Conservation (phyloP, 352 stramenopile species). For the Pythium myriotylum region DNA sequence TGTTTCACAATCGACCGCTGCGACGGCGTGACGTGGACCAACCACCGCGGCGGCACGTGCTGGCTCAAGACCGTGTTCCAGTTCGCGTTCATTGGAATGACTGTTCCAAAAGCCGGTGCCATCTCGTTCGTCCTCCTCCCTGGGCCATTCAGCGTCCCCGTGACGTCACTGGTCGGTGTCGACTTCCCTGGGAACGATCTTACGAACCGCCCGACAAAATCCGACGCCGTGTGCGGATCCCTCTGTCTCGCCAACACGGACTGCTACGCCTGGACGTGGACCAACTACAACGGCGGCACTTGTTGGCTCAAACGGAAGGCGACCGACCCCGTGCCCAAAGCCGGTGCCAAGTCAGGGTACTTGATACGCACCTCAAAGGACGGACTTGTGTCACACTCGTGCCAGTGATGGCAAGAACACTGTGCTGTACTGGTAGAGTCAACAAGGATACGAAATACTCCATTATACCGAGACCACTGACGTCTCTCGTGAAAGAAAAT, state of each 20-base stretch:
- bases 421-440: too few relatives aligned
- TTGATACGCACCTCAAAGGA: too few relatives aligned
- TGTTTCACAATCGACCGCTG: background rate
- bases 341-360: too few relatives aligned
- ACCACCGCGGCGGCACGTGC: background rate
- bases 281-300: conserved; percentile 47
- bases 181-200: background rate
- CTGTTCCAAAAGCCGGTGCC: background rate
- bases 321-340: too few relatives aligned
- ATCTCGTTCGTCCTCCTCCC: background rate
- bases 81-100: background rate
- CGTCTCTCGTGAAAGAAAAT: too few relatives aligned
- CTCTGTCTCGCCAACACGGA: background rate
- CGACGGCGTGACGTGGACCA: background rate
- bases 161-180: background rate
- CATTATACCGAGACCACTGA: too few relatives aligned
- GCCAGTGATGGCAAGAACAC: too few relatives aligned
- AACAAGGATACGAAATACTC: too few relatives aligned
- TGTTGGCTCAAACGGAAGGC: conserved; percentile 55
- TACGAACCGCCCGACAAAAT: background rate
- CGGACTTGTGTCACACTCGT: too few relatives aligned
- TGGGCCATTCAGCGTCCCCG: background rate
- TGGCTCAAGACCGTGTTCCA: background rate
- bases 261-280: conserved; percentile 32
- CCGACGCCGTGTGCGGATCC: background rate